Evolutionary conservation across 2,329 filamentous ascomycete genomes (phyloP), one percentile per base, ranked within the genome.

Genomic region (Graphium sp.): DNA sequence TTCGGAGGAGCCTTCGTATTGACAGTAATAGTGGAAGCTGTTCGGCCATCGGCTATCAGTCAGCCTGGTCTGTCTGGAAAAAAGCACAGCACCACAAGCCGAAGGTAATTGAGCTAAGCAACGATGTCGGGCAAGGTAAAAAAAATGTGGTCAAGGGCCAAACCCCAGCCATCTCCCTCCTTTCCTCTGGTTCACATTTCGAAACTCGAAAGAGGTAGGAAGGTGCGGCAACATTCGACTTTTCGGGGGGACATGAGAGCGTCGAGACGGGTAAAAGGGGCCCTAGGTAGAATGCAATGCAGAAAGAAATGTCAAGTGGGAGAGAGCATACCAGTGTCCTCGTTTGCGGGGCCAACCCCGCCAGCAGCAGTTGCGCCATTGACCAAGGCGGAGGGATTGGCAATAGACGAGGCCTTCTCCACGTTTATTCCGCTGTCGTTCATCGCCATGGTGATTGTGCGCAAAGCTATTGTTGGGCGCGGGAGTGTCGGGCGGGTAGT

Each of bases 11-110:
- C 37, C 34, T 50, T 52, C 30, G 60, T 61, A 38, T 62, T 65
- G 37, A 64, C 60, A 27, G 60, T 63, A 29, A 64, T 63, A 21
- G 60, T 58, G 16, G 60, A 58, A 31, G 54, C 61, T 60, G 39
- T n/a, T n/a, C n/a, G n/a, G n/a, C n/a, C n/a, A n/a, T n/a, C n/a
- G n/a, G n/a, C n/a, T n/a, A n/a, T n/a, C n/a, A n/a, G n/a, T n/a
- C n/a, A n/a, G n/a, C n/a, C n/a, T n/a, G n/a, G n/a, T n/a, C n/a
- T n/a, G n/a, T n/a, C n/a, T n/a, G n/a, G n/a, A n/a, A n/a, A n/a
- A n/a, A n/a, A n/a, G n/a, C n/a, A n/a, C n/a, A n/a, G n/a, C n/a
- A n/a, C n/a, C n/a, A n/a, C n/a, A n/a, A n/a, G n/a, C n/a, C n/a
- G n/a, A n/a, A n/a, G n/a, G n/a, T 20, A 22, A 19, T 23, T 22